These are phyloP conservation scores for Saccharomyces hybrid DNA, from an alignment of 1,139 yeast genomes.

Conservation along the genomic window DNA sequence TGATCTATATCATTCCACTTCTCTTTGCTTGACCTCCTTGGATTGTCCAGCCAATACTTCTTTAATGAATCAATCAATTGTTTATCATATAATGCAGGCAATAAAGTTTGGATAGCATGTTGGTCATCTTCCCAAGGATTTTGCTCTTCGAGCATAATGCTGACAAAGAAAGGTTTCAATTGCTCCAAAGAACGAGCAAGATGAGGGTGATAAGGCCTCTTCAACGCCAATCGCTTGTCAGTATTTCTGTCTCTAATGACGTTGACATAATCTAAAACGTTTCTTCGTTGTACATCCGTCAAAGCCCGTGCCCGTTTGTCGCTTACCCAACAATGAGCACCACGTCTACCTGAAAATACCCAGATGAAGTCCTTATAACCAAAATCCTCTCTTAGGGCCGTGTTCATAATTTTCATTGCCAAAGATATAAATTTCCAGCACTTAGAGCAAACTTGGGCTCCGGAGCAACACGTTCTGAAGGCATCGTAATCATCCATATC, in stretches of 20 bases:
- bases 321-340: constrained; percentile 98
- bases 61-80: constrained; percentile 47
- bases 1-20: constrained; percentile 83
- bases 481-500: constrained; percentile 96
- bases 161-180: constrained; percentile 55
- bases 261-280: constrained; percentile 78
- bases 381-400: constrained; percentile 73
- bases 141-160: constrained; percentile 67
- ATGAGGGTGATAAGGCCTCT: constrained; percentile 87
- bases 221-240: constrained; percentile 42
- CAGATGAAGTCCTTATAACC: constrained; percentile 82
- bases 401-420: constrained; percentile 69
- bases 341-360: constrained; percentile 98
- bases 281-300: constrained; percentile 64
- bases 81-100: constrained; percentile 56
- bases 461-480: constrained; percentile 86
- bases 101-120: constrained; percentile 43
- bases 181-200: constrained; percentile 65
- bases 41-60: constrained; percentile 47
- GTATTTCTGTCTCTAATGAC: constrained; percentile 50
- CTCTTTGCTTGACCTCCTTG: constrained; percentile 40
- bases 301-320: constrained; percentile 71
- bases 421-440: constrained; percentile 95
- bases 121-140: constrained; percentile 66
- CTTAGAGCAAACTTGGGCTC: constrained; percentile 73